phyloP scores from a whole-genome alignment of 2,329 filamentous ascomycete genomes.

The Cladosporium austrohemisphaericum region DNA sequence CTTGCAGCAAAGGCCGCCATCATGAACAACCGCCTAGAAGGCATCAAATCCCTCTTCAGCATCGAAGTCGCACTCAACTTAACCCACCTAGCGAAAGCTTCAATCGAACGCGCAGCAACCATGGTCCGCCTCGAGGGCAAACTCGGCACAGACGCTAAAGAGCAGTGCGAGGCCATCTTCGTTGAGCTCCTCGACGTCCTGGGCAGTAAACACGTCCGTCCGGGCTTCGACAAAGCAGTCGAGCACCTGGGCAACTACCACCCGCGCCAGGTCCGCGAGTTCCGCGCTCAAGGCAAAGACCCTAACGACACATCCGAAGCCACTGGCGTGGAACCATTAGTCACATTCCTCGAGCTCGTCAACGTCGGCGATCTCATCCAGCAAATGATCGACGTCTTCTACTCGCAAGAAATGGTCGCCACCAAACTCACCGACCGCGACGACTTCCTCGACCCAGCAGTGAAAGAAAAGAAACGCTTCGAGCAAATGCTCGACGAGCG shows the following conservation, averaged over 20 bases:
- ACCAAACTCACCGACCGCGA: constrained; percentile 83
- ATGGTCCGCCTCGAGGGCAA: constrained; percentile 79
- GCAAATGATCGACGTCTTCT: constrained; percentile 99
- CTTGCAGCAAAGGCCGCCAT: constrained; percentile 95
- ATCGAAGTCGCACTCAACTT: constrained; percentile 90
- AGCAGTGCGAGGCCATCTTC: constrained; percentile 88
- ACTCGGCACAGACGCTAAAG: constrained; percentile 70
- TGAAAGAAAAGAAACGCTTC: constrained; percentile 95
- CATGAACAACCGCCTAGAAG: constrained; percentile 90
- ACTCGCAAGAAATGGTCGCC: constrained; percentile 85
- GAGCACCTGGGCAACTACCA: constrained; percentile 88
- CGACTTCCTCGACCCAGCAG: constrained; percentile 88
- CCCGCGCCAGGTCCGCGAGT: constrained; percentile 73
- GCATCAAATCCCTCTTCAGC: constrained; percentile 91
- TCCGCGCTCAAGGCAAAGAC: constrained; percentile 21
- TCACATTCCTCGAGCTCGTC: constrained; percentile 94
- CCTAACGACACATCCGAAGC: constrained; percentile 36
- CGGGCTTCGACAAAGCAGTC: constrained; percentile 91
- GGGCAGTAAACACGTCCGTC: constrained; percentile 80
- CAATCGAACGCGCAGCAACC: constrained; percentile 76
- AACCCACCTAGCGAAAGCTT: constrained; percentile 82
- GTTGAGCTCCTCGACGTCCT: constrained; percentile 78
- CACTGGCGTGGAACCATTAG: constrained; percentile 76
- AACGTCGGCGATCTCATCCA: constrained; percentile 97
- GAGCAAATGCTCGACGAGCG: constrained; percentile 98